Conservation (phyloP, 208 protist species). For the Angomonas deanei region DNA sequence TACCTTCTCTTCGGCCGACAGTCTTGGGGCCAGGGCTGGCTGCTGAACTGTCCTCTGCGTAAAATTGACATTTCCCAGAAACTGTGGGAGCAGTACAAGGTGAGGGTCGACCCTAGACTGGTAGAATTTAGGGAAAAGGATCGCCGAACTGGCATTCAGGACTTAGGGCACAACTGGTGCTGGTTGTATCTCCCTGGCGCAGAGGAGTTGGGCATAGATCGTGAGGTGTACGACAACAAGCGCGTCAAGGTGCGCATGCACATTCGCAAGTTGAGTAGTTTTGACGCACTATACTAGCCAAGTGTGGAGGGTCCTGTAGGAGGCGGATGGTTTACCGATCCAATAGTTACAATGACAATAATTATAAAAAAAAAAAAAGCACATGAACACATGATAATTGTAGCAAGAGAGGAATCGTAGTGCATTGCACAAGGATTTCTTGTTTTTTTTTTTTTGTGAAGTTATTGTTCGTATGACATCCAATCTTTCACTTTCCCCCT, state of each 20-base stretch:
- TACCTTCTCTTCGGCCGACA: constrained; percentile 87
- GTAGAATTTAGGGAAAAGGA: constrained; percentile 89
- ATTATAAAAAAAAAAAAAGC: not conserved
- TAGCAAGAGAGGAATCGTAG: not conserved
- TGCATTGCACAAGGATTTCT: not conserved
- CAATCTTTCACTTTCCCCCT: too few relatives aligned
- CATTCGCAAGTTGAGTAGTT: constrained; percentile 78
- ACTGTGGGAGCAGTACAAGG: constrained; percentile 92
- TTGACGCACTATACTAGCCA: constrained; percentile 71
- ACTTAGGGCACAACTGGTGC: constrained; percentile 91
- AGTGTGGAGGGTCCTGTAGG: not conserved
- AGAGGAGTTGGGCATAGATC: constrained; percentile 84
- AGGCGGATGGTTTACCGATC: not conserved
- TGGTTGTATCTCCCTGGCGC: constrained; percentile 90
- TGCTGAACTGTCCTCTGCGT: constrained; percentile 85
- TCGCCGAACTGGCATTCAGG: constrained; percentile 83
- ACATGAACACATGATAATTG: not conserved
- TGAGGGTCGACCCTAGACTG: constrained; percentile 77
- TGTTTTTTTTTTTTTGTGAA: constrained; percentile 11
- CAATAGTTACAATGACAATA: not conserved
- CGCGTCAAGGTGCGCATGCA: constrained; percentile 91
- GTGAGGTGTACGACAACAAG: constrained; percentile 92
- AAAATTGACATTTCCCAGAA: constrained; percentile 88
- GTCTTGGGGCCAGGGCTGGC: constrained; percentile 86
- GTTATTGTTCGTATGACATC: too few relatives aligned